phyloP scores from a whole-genome alignment of 495 filamentous ascomycete genomes.

The Aspergillus cavernicola region DNA sequence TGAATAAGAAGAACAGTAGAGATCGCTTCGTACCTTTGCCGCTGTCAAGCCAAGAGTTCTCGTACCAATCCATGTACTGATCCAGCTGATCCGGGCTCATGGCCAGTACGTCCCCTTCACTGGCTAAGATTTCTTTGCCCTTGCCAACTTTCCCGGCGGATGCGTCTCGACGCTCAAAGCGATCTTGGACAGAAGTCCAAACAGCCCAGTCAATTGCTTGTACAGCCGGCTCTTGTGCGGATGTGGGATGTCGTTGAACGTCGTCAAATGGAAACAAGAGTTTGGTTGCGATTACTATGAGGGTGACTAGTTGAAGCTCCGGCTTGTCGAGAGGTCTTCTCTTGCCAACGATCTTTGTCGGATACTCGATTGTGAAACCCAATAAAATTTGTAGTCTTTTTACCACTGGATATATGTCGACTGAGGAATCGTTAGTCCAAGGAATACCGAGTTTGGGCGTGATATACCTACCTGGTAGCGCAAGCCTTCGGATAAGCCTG shows the following conservation, averaged over 20 bases:
- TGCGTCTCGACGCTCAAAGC: constrained; percentile 30
- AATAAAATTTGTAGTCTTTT: constrained; percentile 57
- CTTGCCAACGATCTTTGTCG: constrained; percentile 27
- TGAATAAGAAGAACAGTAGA: neutral
- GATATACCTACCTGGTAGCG: constrained; percentile 61
- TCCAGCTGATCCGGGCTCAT: constrained; percentile 70
- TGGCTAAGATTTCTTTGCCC: constrained; percentile 48
- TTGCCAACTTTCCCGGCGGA: constrained; percentile 27
- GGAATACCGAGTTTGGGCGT: neutral
- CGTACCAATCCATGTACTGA: constrained; percentile 86
- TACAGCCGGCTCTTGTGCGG: constrained; percentile 55
- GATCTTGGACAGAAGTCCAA: constrained; percentile 59
- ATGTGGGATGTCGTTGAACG: constrained; percentile 51
- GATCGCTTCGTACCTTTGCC: constrained; percentile 19
- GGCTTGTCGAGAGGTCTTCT: constrained; percentile 50
- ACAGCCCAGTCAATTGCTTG: constrained; percentile 64
- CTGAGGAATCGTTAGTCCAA: constrained; percentile 25
- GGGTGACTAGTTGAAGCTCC: constrained; percentile 65
- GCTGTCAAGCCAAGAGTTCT: constrained; percentile 62
- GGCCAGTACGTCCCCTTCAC: constrained; percentile 62
- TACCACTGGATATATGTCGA: constrained; percentile 64
- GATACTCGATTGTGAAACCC: constrained; percentile 54
- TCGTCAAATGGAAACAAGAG: constrained; percentile 73
- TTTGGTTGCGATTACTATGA: constrained; percentile 77
- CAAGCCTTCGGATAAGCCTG: constrained; percentile 66